Evolutionary conservation across 129 eudicot genomes (phyloP), one percentile per base, ranked within the genome.

Genomic region (Glebionis coronaria): DNA sequence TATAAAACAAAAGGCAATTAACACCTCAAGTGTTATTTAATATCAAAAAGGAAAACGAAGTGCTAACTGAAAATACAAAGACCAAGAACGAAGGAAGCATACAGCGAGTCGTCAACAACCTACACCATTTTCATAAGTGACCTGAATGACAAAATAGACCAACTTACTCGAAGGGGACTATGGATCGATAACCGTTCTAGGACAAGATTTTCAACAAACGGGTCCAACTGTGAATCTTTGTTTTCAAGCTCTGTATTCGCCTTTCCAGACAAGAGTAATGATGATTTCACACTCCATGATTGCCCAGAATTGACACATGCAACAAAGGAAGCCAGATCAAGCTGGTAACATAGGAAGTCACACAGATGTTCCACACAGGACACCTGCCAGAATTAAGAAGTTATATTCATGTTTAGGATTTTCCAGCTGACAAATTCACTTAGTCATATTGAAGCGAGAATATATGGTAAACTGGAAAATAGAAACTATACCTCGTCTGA

Each of bases 311-410:
- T 93, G 71, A 82, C 91, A 65, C 85, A 80, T 50, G 97, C 99
- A 79, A 93, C 97, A 79, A 88, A 93, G 73, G 97, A 80, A 76
- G 99, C 99, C 69, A 93, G 85, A 79, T 93, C 99, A 76, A 93
- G 95, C 78, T 79, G 92, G 80, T 88, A 93, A 73, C 97, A 89
- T 73, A 93, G 79, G 51, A 87, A 76, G 80, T 89, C 99, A 70
- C 99, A 93, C 64, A 93, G 92, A 81, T 86, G 85, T 78, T 88
- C 97, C 53, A 89, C 78, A 63, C 85, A 84, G 11, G 99, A 87
- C 61, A 76, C 91, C 99, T 93, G 90, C 56, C 76, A 76, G 75
- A 59, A 40, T 38, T 28, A 63, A 52, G 31, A 67, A 59, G 72
- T 49, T 19, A 75, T 68, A 75, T 56, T 10, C 10, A 29, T 54